These are phyloP conservation scores for Actinomucor elegans DNA, from an alignment of 371 early-diverging fungal species.

Conservation along the genomic window DNA sequence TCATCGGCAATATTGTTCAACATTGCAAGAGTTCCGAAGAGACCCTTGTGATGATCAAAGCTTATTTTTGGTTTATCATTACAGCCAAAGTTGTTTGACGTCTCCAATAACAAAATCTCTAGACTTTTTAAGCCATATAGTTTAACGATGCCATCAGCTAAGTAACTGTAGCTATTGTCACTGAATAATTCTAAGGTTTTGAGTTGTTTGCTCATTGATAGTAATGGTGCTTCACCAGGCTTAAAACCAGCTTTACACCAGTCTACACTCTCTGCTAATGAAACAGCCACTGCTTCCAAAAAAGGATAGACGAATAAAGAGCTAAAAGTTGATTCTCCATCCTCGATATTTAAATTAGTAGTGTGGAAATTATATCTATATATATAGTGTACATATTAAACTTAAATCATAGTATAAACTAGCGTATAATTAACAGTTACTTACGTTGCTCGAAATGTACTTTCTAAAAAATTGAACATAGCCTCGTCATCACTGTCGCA, in stretches of 20 bases:
- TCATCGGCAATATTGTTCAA: conserved; percentile 16
- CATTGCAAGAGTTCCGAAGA: conserved; percentile 13
- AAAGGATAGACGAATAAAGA: conserved; percentile 16
- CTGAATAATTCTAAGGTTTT: conserved; percentile 1
- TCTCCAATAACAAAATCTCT: conserved; percentile 11
- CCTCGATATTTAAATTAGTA: conserved; percentile 12
- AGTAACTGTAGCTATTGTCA: conserved; percentile 10
- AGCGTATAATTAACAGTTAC: conserved; percentile 10
- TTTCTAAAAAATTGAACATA: conserved; percentile 6
- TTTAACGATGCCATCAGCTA: conserved; percentile 7
- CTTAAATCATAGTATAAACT: conserved; percentile 12
- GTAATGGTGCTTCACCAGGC: conserved; percentile 3
- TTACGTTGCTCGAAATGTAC: conserved; percentile 15
- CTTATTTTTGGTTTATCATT: conserved; percentile 4
- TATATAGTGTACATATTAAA: conserved; percentile 16
- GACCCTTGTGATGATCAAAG: conserved; percentile 19
- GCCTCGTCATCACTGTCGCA: conserved; percentile 9
- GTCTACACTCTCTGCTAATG: conserved; percentile 4
- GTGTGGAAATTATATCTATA: conserved; percentile 12
- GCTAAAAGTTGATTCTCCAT: conserved; percentile 16
- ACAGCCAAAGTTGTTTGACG: conserved; percentile 9
- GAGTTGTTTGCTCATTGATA: conserved; percentile 10
- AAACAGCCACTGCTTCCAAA: conserved; percentile 10
- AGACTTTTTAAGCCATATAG: neutral
- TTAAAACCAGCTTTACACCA: conserved; percentile 7